Conservation (phyloP, 164 flowering plant species). For the Annona cherimola region DNA sequence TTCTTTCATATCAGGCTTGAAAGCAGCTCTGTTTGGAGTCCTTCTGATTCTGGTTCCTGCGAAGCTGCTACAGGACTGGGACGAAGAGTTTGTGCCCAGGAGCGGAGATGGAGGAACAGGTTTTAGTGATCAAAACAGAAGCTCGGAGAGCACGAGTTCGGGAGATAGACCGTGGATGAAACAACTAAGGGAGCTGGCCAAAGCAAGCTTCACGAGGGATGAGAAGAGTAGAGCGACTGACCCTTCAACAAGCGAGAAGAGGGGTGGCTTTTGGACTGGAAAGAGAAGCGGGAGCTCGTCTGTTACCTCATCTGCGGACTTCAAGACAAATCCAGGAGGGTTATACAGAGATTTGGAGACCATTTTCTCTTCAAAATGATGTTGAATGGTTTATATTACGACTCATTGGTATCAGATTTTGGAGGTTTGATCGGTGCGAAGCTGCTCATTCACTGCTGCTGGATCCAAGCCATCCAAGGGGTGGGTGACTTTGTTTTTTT, state of each 20-base stretch:
- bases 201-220: slow-evolving; percentile 69
- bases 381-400: neutral
- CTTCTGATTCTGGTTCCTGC: slow-evolving; percentile 45
- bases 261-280: slow-evolving; percentile 53
- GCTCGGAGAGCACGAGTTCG: slow-evolving; percentile 43
- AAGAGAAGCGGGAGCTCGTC: slow-evolving; percentile 71
- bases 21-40: slow-evolving; percentile 46
- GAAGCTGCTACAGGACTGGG: slow-evolving; percentile 31
- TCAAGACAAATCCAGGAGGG: slow-evolving; percentile 42
- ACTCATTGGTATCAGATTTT: neutral
- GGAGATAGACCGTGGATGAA: slow-evolving; percentile 73
- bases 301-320: slow-evolving; percentile 40
- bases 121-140: slow-evolving; percentile 29
- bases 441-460: neutral
- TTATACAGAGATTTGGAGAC: slow-evolving; percentile 75
- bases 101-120: slow-evolving; percentile 13
- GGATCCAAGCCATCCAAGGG: neutral
- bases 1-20: slow-evolving; percentile 50
- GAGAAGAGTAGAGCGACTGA: slow-evolving; percentile 29
- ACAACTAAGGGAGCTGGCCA: slow-evolving; percentile 79
- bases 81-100: slow-evolving; percentile 19
- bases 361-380: slow-evolving; percentile 63
- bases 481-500: neutral
- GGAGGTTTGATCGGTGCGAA: neutral
- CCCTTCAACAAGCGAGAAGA: slow-evolving; percentile 55